Conservation (phyloP, 2,329 filamentous ascomycete genomes). For the Exophiala bonariae region DNA sequence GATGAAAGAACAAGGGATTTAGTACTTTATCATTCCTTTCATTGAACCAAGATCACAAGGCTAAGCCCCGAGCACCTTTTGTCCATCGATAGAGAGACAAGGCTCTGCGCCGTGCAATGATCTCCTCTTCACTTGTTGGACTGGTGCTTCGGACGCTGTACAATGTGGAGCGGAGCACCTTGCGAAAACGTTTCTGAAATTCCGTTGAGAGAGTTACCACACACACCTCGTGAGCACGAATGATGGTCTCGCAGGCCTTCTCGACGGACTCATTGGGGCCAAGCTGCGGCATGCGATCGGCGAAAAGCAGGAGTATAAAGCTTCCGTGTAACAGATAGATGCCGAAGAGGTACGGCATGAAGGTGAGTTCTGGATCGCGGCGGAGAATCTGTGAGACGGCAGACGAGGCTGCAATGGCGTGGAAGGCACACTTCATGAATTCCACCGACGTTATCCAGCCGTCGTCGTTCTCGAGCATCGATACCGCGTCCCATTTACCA, state of each 20-base stretch:
- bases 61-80: constrained; percentile 40
- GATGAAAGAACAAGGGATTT: too few species aligned
- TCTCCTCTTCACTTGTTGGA: constrained; percentile 41
- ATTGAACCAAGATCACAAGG: constrained; percentile 12
- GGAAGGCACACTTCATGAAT: constrained; percentile 44
- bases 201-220: constrained; percentile 52
- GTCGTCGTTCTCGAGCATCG: constrained; percentile 50
- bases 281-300: constrained; percentile 46
- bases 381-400: constrained; percentile 48
- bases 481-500: constrained; percentile 52
- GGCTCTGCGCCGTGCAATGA: constrained; percentile 44
- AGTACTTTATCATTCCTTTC: too few species aligned
- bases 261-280: constrained; percentile 38
- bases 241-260: constrained; percentile 49
- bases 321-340: constrained; percentile 54
- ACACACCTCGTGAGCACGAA: constrained; percentile 52
- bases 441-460: constrained; percentile 48
- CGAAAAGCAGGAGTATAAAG: constrained; percentile 51
- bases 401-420: constrained; percentile 49
- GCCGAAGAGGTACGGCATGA: constrained; percentile 55
- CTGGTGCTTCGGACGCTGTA: constrained; percentile 46
- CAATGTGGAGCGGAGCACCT: constrained; percentile 51
- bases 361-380: constrained; percentile 51
- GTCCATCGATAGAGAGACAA: constrained; percentile 56
- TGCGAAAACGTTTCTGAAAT: constrained; percentile 57